Conservation (phyloP, 2,329 filamentous ascomycete species). For the Nemania diffusa region DNA sequence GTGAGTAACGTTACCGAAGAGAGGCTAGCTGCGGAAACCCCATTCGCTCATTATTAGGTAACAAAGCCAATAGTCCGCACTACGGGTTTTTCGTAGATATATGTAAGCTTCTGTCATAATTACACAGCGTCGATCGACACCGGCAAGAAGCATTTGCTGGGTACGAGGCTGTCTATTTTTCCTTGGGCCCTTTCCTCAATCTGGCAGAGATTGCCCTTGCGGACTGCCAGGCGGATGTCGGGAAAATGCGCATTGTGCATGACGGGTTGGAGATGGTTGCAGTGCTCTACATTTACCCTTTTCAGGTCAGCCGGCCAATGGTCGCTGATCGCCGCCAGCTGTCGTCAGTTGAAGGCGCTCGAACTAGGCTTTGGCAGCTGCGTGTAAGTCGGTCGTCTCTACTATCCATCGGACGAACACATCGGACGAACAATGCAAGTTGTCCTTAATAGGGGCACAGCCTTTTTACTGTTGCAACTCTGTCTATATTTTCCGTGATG, state of each 20-base stretch:
- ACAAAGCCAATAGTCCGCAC: too few species aligned
- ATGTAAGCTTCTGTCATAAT: slow-evolving; percentile 10
- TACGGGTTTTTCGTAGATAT: too few species aligned
- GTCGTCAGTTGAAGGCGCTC: neutral
- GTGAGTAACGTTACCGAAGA: slow-evolving; percentile 32
- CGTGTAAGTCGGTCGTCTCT: slow-evolving; percentile 20
- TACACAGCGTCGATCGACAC: slow-evolving; percentile 7
- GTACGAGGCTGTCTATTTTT: slow-evolving; percentile 6
- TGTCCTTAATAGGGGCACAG: too few species aligned
- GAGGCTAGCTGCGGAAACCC: neutral
- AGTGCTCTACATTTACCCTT: slow-evolving; percentile 28
- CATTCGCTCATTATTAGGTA: neutral
- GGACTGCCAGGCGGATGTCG: slow-evolving; percentile 9
- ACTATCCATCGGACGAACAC: neutral
- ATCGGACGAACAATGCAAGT: neutral
- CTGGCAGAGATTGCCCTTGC: slow-evolving; percentile 14
- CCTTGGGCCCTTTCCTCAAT: neutral
- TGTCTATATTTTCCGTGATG: neutral
- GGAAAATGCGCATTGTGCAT: slow-evolving; percentile 15
- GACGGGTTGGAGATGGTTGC: slow-evolving; percentile 27
- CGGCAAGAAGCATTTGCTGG: neutral
- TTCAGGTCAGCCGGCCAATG: neutral
- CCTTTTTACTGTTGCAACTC: neutral
- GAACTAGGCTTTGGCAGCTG: slow-evolving; percentile 5
- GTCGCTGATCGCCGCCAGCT: slow-evolving; percentile 9